Conservation (phyloP, 306 rosid species). For the Ammopiptanthus mongolicus region DNA sequence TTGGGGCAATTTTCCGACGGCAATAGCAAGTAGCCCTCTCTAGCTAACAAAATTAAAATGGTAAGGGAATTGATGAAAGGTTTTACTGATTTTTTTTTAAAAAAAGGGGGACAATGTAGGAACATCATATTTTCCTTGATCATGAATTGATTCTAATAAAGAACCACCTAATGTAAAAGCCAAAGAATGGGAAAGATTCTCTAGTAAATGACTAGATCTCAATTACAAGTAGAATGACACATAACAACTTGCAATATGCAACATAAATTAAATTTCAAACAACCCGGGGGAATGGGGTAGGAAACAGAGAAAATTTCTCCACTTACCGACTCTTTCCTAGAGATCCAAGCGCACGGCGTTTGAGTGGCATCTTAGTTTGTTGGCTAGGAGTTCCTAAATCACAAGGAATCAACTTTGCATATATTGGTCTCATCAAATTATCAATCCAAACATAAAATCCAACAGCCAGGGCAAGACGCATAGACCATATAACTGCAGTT, state of each 20-base stretch:
- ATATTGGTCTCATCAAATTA: conserved; percentile 79
- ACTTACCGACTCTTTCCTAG: conserved; percentile 90
- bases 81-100: neutral
- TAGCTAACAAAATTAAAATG: neutral
- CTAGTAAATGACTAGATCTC: neutral
- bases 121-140: neutral
- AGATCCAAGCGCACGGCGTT: conserved; percentile 73
- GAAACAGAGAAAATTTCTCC: conserved; percentile 3
- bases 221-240: conserved; percentile 8
- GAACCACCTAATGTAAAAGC: neutral
- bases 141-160: neutral
- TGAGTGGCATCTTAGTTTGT: conserved; percentile 45
- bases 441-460: conserved; percentile 80
- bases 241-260: neutral
- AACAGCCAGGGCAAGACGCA: conserved; percentile 85
- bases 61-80: neutral
- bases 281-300: conserved; percentile 13
- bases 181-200: neutral
- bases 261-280: neutral
- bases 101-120: neutral
- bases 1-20: conserved; percentile 3
- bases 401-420: conserved; percentile 85
- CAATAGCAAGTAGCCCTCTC: conserved; percentile 9
- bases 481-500: conserved; percentile 89
- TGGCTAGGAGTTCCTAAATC: conserved; percentile 76